Percentiles rank a stretch among this genome's conserved stretches.
These are phyloP conservation scores for Ilex aquifolium DNA, from an alignment of 257 asterid species.

Conservation along the genomic window DNA sequence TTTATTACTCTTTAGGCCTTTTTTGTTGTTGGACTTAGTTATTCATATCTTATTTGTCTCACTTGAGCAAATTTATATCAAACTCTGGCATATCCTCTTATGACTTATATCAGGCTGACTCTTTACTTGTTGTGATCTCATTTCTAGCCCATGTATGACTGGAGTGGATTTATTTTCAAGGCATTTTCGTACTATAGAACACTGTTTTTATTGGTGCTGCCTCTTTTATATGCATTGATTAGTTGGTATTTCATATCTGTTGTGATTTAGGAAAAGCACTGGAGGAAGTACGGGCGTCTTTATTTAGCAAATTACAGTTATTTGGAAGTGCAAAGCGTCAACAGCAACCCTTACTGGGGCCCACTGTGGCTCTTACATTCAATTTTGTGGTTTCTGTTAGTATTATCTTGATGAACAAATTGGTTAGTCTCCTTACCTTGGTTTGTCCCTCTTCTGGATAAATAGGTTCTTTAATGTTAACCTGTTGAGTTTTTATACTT, in stretches of 20 bases:
- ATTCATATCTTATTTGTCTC: too few relatives aligned
- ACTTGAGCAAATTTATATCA: too few relatives aligned
- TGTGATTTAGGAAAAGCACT: constrained; percentile 65
- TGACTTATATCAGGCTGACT: too few relatives aligned
- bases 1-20: too few relatives aligned
- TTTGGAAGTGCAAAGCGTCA: constrained; percentile 66
- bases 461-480: constrained; percentile 7
- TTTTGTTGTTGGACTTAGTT: too few relatives aligned
- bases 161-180: too few relatives aligned
- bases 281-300: constrained; percentile 77
- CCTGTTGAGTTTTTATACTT: not conserved
- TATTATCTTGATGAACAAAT: constrained; percentile 89
- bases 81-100: too few relatives aligned
- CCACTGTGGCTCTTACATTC: constrained; percentile 79
- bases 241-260: not conserved
- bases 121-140: too few relatives aligned
- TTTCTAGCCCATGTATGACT: too few relatives aligned
- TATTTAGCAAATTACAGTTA: constrained; percentile 58
- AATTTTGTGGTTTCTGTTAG: constrained; percentile 83
- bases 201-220: too few relatives aligned
- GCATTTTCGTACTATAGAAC: too few relatives aligned
- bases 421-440: constrained; percentile 43
- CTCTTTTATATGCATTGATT: too few relatives aligned
- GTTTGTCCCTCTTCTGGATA: not conserved
- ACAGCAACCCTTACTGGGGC: constrained; percentile 63